phyloP scores from a whole-genome alignment of 2,329 filamentous ascomycete species.

The Xylaria sp. region DNA sequence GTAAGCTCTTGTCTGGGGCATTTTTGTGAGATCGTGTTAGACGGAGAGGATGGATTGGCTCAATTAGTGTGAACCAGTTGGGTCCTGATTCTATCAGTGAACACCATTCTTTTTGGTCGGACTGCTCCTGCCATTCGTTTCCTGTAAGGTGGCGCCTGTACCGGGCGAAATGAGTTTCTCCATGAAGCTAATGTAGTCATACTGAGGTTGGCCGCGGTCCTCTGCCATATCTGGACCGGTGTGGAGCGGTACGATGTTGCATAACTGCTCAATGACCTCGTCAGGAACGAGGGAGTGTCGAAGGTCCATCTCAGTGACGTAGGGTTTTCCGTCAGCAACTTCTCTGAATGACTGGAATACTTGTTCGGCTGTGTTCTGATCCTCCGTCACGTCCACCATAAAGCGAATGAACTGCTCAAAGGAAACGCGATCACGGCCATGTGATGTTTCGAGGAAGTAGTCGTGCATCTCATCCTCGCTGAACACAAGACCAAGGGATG shows the following conservation, averaged over 20 bases:
- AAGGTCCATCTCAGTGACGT: conserved; percentile 97
- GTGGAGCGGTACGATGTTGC: conserved; percentile 86
- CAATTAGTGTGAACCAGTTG: not conserved
- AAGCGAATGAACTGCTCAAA: conserved; percentile 99
- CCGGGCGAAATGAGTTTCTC: conserved; percentile 73
- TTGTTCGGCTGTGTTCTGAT: conserved; percentile 98
- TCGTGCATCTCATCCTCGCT: conserved; percentile 99
- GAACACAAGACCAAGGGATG: conserved; percentile 94
- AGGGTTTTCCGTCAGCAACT: conserved; percentile 97
- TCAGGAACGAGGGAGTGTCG: conserved; percentile 95
- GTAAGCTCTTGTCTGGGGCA: conserved; percentile 17
- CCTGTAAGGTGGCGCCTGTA: conserved; percentile 46
- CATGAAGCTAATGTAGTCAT: conserved; percentile 98
- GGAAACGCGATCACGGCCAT: conserved; percentile 81
- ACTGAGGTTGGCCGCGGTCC: conserved; percentile 87
- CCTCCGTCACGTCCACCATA: conserved; percentile 99
- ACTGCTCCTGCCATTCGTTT: conserved; percentile 48
- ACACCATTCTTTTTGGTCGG: conserved; percentile 47
- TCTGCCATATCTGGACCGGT: conserved; percentile 85
- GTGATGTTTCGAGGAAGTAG: conserved; percentile 89
- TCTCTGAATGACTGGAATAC: conserved; percentile 98
- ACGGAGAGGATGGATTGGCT: conserved; percentile 3
- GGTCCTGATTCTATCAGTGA: conserved; percentile 32
- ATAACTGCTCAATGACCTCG: conserved; percentile 93
- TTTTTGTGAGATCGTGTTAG: conserved; percentile 1